A percentile compares a stretch with the other conserved stretches of the same genome.
Conservation (phyloP, 2,329 filamentous ascomycete species). For the Calonectria henricotiae region DNA sequence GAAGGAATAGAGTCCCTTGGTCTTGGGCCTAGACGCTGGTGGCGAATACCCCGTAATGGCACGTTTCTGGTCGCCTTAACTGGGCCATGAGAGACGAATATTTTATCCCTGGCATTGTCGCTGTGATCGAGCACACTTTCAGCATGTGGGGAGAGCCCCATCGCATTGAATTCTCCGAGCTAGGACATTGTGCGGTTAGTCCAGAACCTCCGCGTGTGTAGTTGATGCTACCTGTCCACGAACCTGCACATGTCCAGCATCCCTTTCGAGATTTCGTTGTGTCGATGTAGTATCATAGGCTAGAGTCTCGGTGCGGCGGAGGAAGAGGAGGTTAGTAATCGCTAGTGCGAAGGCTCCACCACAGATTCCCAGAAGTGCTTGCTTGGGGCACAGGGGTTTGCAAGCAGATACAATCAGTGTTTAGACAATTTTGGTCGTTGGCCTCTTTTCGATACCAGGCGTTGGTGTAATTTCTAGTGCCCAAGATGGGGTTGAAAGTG, state of each 20-base stretch:
- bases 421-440: too few relatives aligned
- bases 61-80: constrained; percentile 34
- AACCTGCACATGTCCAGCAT: constrained; percentile 47
- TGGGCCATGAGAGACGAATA: constrained; percentile 44
- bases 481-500: too few relatives aligned
- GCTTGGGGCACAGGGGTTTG: too few relatives aligned
- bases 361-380: too few relatives aligned
- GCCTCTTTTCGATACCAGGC: too few relatives aligned
- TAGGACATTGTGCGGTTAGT: constrained; percentile 25
- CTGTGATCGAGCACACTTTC: constrained; percentile 32
- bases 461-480: too few relatives aligned
- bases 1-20: neutral
- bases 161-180: constrained; percentile 45
- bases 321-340: neutral
- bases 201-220: neutral
- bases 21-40: neutral
- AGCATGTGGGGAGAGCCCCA: constrained; percentile 34
- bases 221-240: neutral
- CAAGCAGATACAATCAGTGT: too few relatives aligned
- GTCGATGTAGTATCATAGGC: neutral
- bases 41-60: constrained; percentile 27
- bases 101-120: constrained; percentile 39
- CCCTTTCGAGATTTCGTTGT: constrained; percentile 37
- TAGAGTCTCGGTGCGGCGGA: neutral
- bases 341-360: neutral